Evolutionary conservation across 257 asterid genomes (phyloP).

Genomic region (Primulina huaijiensis): DNA sequence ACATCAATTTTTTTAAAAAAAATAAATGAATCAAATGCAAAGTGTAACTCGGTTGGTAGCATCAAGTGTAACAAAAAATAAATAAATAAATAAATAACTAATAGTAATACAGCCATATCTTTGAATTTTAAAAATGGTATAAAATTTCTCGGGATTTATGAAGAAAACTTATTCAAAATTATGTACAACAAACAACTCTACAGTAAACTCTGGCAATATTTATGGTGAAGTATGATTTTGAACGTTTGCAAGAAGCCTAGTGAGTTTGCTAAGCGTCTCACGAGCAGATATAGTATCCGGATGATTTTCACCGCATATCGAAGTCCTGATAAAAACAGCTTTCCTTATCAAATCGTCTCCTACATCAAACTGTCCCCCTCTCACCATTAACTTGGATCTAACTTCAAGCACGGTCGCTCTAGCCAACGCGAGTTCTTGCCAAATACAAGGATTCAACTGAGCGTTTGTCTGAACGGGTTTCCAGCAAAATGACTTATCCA

Average conservation of each 20-base stretch:
- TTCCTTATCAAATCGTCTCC: constrained; percentile 88
- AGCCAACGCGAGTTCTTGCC: constrained; percentile 92
- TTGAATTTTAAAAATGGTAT: no score
- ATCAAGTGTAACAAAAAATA: no score
- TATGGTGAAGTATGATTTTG: constrained; percentile 61
- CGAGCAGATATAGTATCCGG: constrained; percentile 85
- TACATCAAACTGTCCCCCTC: constrained; percentile 83
- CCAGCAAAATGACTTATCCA: constrained; percentile 89
- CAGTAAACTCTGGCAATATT: constrained; percentile 34
- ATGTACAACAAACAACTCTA: constrained; percentile 27
- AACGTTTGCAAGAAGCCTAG: constrained; percentile 71
- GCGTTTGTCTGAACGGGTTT: constrained; percentile 76
- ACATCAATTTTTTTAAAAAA: no score
- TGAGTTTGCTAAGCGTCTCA: constrained; percentile 78
- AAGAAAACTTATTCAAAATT: constrained; percentile 30
- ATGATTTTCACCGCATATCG: constrained; percentile 88
- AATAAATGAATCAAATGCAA: no score
- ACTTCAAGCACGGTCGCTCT: constrained; percentile 84
- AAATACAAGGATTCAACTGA: constrained; percentile 81
- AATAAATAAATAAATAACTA: no score
- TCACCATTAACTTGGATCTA: constrained; percentile 81
- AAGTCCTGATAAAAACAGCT: constrained; percentile 73
- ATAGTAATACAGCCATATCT: neutral
- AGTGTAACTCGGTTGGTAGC: no score
- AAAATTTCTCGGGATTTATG: constrained; percentile 15